Base-by-base conservation (phyloP, 495 filamentous ascomycete genomes). In the Penicillium cosmopolitanum region DNA sequence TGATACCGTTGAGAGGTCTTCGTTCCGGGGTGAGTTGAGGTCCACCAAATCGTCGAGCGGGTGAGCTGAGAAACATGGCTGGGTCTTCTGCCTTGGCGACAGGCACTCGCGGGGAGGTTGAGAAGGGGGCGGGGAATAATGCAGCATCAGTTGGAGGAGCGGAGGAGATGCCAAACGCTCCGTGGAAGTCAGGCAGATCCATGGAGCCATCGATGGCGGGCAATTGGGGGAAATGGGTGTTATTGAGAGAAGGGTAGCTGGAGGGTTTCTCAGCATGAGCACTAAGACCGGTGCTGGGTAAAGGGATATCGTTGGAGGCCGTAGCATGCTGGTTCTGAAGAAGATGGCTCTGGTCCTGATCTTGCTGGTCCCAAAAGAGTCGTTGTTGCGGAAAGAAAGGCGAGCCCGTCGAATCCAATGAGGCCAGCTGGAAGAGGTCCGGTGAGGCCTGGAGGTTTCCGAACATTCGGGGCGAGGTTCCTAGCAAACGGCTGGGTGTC, bases 311-410 rank as follows among this genome's bases (percentile, higher is more conserved):
- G 48, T 58, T 55, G 1, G 47, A 48, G 46, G 5, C 46, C 11
- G 36, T 31, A 31, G 28, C 28, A 31, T 38, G 12, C 36, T n/a
- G 36, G 36, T 38, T 38, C 28, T 31, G 28, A 31, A 31, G 28
- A 31, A 31, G 36, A n/a, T 12, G 16, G 15, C 4, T 44, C 51
- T 19, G 71, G 56, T 25, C 21, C 15, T 68, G 63, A 2, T 72
- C 70, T 2, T 78, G 63, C 13, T 88, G 78, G 58, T 93, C 91
- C 90, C 90, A 95, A 67, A 93, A 92, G 25, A 87, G 70, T 53
- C 85, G 84, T 42, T 87, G 81, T 60, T 87, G 85, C 7, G 81
- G 82, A 56, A 88, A 88, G 52, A 82, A 81, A 9, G 88, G 85
- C 19, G 87, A 89, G 6, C 85, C 81, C 38, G 88, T 84, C 1